Evolutionary conservation across 148 eudicot species (phyloP).

Genomic region (Beta vulgaris): DNA sequence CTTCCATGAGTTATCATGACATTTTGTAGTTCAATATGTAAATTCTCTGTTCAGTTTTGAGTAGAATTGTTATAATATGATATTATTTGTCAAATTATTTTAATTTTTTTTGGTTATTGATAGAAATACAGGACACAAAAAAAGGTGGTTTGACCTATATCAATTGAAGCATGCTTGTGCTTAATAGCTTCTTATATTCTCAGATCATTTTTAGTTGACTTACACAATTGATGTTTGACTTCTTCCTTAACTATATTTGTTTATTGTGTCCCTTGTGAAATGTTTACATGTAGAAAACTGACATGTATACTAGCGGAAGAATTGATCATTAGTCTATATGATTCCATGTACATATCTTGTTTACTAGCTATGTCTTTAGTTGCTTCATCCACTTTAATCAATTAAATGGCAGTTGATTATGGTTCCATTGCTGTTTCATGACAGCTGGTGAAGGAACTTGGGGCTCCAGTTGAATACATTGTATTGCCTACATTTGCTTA

Average conservation of each 20-base stretch:
- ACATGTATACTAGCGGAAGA: too few species aligned
- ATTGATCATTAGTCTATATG: not conserved
- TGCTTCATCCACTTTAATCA: not conserved
- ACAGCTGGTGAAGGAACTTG: conserved; percentile 92
- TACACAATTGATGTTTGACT: not conserved
- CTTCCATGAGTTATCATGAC: not conserved
- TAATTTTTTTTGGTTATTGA: too few species aligned
- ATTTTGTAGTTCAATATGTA: not conserved
- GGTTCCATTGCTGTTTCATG: conserved; percentile 6
- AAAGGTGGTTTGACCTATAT: not conserved
- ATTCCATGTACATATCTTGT: not conserved
- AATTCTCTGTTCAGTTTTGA: not conserved
- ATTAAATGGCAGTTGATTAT: conserved; percentile 2
- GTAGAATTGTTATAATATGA: not conserved
- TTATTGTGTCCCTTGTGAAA: not conserved
- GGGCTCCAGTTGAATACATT: conserved; percentile 88
- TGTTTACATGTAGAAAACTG: too few species aligned
- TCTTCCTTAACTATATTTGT: not conserved
- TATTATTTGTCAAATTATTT: not conserved
- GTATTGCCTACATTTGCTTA: conserved; percentile 95
- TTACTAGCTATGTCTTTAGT: not conserved
- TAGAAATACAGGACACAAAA: not conserved
- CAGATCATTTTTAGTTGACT: not conserved
- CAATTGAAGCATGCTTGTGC: not conserved
- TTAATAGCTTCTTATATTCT: not conserved